These are phyloP conservation scores for Nakazawaea pomicola DNA, from an alignment of 805 yeast genomes.

Conservation along the genomic window DNA sequence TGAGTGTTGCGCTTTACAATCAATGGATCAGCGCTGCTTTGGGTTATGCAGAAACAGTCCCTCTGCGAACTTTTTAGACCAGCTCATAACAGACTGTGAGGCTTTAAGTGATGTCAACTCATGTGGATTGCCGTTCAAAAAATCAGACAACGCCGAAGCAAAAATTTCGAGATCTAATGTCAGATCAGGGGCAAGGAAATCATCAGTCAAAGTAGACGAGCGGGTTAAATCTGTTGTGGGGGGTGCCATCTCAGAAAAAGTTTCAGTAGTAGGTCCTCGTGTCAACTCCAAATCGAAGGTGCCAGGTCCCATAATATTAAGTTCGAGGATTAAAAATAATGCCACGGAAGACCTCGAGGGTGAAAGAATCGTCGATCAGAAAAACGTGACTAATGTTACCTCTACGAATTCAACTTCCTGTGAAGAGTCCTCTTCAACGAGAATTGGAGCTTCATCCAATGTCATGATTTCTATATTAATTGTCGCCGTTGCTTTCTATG, in stretches of 20 bases:
- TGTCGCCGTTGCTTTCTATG: too few species aligned
- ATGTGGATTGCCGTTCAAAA: conserved; percentile 44
- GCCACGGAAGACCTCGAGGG: not conserved
- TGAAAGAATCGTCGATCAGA: not conserved
- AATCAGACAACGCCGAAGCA: conserved; percentile 30
- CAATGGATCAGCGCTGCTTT: conserved; percentile 39
- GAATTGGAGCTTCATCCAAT: too few species aligned
- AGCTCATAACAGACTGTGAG: conserved; percentile 40
- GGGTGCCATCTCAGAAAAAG: not conserved
- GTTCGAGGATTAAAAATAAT: conserved; percentile 9
- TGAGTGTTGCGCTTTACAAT: conserved; percentile 52
- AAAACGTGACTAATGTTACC: not conserved
- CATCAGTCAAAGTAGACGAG: conserved; percentile 5
- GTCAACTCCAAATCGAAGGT: not conserved
- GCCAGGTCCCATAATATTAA: conserved; percentile 10
- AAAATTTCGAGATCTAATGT: conserved; percentile 21
- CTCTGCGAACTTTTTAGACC: conserved; percentile 40
- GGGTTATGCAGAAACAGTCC: conserved; percentile 44
- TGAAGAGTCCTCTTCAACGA: not conserved
- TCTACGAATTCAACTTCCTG: not conserved
- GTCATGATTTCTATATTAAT: too few species aligned
- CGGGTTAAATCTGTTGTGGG: conserved; percentile 10
- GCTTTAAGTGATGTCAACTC: conserved; percentile 44
- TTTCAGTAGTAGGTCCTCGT: not conserved
- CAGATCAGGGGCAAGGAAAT: not conserved